Evolutionary conservation across 345 rosid genomes (phyloP).

Genomic region (Lagerstroemia speciosa): DNA sequence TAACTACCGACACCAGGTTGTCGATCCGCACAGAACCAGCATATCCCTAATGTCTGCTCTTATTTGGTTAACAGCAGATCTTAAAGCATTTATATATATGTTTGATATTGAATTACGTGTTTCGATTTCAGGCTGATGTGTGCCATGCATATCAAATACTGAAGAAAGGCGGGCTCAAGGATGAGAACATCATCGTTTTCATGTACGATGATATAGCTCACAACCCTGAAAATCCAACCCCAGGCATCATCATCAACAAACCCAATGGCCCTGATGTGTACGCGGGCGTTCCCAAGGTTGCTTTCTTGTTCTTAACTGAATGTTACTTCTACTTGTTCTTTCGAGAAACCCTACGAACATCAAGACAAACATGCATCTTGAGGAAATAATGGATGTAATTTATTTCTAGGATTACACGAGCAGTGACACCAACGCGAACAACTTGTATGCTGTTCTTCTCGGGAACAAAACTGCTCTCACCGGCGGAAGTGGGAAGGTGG

Average conservation of each 20-base stretch:
- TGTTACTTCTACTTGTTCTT: not conserved
- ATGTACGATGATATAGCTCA: slow-evolving; percentile 85
- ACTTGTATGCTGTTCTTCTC: slow-evolving; percentile 42
- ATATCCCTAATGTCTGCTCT: not conserved
- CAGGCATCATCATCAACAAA: slow-evolving; percentile 67
- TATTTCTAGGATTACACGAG: slow-evolving; percentile 44
- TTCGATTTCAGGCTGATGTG: slow-evolving; percentile 60
- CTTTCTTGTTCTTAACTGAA: not conserved
- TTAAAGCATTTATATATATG: not conserved
- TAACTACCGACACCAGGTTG: slow-evolving; percentile 90
- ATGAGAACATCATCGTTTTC: slow-evolving; percentile 77
- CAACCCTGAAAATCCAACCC: slow-evolving; percentile 56
- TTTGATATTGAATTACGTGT: not conserved
- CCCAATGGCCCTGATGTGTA: slow-evolving; percentile 76
- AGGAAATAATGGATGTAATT: not conserved
- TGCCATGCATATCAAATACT: slow-evolving; percentile 90
- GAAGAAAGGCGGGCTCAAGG: slow-evolving; percentile 67
- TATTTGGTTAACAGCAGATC: not conserved
- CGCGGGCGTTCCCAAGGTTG: slow-evolving; percentile 76
- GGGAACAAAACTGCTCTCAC: slow-evolving; percentile 42
- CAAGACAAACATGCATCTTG: not conserved
- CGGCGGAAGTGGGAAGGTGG: slow-evolving; percentile 64
- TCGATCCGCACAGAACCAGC: not conserved
- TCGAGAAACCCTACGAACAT: not conserved
- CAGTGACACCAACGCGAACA: slow-evolving; percentile 22